These are phyloP conservation scores for Neurospora tetraspora DNA, from an alignment of 495 filamentous ascomycete species.

Conservation along the genomic window DNA sequence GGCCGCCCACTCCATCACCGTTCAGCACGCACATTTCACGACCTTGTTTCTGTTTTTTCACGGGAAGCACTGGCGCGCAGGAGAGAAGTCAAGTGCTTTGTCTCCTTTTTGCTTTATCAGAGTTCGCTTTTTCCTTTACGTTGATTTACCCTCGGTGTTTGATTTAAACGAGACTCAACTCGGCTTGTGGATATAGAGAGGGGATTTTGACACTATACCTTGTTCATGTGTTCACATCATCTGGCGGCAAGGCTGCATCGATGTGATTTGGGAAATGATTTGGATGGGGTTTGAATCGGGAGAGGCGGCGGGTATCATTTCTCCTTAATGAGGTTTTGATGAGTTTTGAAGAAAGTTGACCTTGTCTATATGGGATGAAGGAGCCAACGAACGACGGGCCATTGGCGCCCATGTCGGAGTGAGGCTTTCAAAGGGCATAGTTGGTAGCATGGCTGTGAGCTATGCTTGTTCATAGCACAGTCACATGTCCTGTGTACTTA, in stretches of 20 bases:
- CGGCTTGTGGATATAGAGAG: background rate
- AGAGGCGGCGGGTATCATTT: background rate
- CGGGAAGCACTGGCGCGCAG: background rate
- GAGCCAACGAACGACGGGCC: background rate
- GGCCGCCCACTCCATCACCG: background rate
- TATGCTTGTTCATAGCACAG: background rate
- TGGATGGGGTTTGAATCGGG: background rate
- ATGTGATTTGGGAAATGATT: background rate
- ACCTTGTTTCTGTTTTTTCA: background rate
- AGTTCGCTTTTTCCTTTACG: background rate
- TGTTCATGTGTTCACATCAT: background rate
- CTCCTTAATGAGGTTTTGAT: background rate
- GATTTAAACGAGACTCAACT: background rate
- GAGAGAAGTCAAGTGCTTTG: background rate
- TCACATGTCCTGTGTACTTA: background rate
- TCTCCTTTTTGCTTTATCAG: background rate
- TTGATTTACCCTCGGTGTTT: background rate
- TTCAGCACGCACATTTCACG: background rate
- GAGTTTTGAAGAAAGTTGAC: background rate
- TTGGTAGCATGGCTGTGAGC: background rate
- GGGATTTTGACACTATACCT: background rate
- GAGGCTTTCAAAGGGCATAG: no score
- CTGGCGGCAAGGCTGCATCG: background rate
- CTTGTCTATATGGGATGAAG: conserved; percentile 1
- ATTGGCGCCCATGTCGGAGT: background rate